Evolutionary conservation across 1,139 yeast genomes (phyloP), one percentile per base, ranked within the genome.

Genomic region (Groenewaldozyma auringiensis): DNA sequence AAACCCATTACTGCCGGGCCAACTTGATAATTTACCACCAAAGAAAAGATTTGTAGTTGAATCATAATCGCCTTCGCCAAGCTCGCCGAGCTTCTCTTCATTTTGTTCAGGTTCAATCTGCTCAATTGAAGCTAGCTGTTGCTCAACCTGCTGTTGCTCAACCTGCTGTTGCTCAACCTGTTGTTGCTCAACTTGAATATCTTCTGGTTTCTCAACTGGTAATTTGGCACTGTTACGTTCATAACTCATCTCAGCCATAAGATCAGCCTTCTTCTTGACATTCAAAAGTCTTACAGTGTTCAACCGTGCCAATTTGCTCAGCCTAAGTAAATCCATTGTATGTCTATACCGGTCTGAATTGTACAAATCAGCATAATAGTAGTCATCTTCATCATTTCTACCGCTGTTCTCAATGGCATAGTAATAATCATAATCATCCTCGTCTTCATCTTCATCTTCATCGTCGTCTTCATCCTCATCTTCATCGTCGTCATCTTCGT

Each of bases 401-500:
- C n/a, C 41, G 18, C 22, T 4, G 22, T 40, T 25, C 11, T 40
- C 39, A n/a, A 21, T 34, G 8, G 35, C 39, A 27, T 32, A 31
- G 14, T 17, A 31, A 16, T 21, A 21, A 14, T 37, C 39, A 8
- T 21, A 17, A 14, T 42, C 35, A 33, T n/a, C n/a, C 4, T 38
- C 42, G 6, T 37, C 14, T 8, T 42, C 42, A 11, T 21, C 37
- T 4, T 29, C 42, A 13, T 37, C 29, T 9, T 37, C 42, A 11
- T 29, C 27, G 22, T 40, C 35, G n/a, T 33, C 40, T 13, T 20
- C 16, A 3, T 25, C 43, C 9, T 41, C 41, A 4, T 20, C 37
- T 8, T 35, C 29, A 34, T 41, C 42, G 17, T 41, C 41, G 20
- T 20, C 27, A 4, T 32, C 47, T 13, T 39, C 22, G 8, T 31